These are phyloP conservation scores for Apiospora rasikravindrae DNA, from an alignment of 2,329 filamentous ascomycete species.

Conservation along the genomic window DNA sequence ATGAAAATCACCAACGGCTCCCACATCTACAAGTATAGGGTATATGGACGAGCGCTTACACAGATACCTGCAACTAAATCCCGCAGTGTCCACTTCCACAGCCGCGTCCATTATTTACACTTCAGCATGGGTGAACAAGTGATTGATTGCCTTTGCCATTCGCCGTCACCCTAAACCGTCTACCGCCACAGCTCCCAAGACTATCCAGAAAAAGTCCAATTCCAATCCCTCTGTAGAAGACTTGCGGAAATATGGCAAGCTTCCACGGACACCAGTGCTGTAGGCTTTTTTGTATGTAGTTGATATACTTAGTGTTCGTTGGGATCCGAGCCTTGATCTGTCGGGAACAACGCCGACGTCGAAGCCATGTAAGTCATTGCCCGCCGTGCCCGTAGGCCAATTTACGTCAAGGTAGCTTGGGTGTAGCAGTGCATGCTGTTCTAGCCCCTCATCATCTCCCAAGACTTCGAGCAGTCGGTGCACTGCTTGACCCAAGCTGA, in stretches of 20 bases:
- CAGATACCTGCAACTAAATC: not conserved
- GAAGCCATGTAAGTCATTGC: not conserved
- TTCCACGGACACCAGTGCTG: not conserved
- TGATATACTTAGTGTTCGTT: too few species aligned
- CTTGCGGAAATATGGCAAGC: not conserved
- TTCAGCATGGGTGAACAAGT: not conserved
- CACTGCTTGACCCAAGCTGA: too few species aligned
- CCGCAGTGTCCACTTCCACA: slow-evolving; percentile 6
- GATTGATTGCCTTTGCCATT: not conserved
- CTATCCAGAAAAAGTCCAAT: not conserved
- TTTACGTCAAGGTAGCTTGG: not conserved
- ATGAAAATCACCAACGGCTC: too few species aligned
- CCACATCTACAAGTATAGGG: not conserved
- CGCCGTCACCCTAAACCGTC: not conserved
- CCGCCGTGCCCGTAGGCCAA: not conserved
- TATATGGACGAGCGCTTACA: not conserved
- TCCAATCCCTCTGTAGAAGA: not conserved
- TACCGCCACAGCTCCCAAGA: not conserved
- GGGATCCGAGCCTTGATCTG: too few species aligned
- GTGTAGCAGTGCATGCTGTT: not conserved
- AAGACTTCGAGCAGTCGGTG: not conserved
- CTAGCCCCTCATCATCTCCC: not conserved
- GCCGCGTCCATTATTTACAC: not conserved
- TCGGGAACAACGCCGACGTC: not conserved
- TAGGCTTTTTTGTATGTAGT: too few species aligned